phyloP scores from a whole-genome alignment of 2,329 filamentous ascomycete genomes.

The Cladobotryum mycophilum region DNA sequence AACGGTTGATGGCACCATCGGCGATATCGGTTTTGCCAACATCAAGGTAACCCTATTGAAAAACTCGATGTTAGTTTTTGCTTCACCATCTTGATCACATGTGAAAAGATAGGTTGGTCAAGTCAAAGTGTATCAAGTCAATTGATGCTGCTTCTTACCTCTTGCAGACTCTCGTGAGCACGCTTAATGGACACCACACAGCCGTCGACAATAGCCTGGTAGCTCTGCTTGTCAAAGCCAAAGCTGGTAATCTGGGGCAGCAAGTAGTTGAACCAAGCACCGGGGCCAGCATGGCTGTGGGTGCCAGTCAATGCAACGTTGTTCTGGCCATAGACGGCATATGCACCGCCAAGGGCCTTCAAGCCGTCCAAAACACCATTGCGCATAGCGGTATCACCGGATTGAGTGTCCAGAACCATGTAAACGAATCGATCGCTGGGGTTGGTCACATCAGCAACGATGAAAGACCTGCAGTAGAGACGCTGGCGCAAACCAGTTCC shows the following conservation, averaged over 20 bases:
- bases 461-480: constrained; percentile 83
- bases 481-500: constrained; percentile 82
- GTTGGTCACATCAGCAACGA: constrained; percentile 63
- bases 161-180: constrained; percentile 55
- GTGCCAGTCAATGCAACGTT: constrained; percentile 90
- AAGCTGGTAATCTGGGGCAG: constrained; percentile 84
- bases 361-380: constrained; percentile 80
- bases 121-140: too few species aligned
- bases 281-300: constrained; percentile 86
- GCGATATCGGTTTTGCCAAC: constrained; percentile 63
- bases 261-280: constrained; percentile 91
- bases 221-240: constrained; percentile 82
- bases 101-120: constrained; percentile 14
- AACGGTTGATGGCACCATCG: constrained; percentile 83
- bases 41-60: constrained; percentile 56
- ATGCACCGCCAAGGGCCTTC: constrained; percentile 61
- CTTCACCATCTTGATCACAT: too few species aligned
- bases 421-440: constrained; percentile 75
- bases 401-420: constrained; percentile 77
- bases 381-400: constrained; percentile 81
- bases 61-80: too few species aligned
- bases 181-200: constrained; percentile 73
- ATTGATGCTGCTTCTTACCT: constrained; percentile 25
- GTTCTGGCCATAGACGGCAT: constrained; percentile 66
- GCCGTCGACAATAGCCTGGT: constrained; percentile 82